Percentiles rank a stretch among this genome's conserved stretches.
Conservation (phyloP, 331 rosid species). For the Cydonia oblonga region DNA sequence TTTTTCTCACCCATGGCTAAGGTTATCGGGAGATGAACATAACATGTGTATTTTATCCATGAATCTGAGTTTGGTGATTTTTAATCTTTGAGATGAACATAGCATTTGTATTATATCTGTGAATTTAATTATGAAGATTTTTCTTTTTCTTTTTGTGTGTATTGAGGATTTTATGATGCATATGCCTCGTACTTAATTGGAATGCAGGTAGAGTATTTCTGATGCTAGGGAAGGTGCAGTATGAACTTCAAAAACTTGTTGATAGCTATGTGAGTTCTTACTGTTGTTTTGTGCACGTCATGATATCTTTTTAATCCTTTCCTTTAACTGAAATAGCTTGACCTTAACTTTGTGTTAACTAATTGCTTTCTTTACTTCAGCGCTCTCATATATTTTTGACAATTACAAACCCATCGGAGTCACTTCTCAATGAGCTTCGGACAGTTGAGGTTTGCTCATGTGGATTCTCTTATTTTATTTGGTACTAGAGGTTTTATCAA, state of each 20-base stretch:
- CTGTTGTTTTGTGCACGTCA: constrained; percentile 14
- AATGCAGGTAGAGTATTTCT: constrained; percentile 60
- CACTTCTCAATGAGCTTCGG: constrained; percentile 81
- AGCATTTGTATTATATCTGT: background rate
- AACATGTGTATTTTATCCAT: background rate
- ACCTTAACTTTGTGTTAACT: constrained; percentile 15
- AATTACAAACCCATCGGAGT: constrained; percentile 78
- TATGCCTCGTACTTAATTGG: constrained; percentile 21
- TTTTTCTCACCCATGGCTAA: background rate
- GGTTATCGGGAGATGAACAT: background rate
- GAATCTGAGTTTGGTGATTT: background rate
- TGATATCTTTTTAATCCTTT: background rate
- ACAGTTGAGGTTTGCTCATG: constrained; percentile 72
- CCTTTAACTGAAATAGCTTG: background rate
- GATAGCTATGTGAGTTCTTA: constrained; percentile 65
- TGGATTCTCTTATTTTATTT: background rate
- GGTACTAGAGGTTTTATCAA: background rate
- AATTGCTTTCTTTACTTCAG: constrained; percentile 35
- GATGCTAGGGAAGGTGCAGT: constrained; percentile 66
- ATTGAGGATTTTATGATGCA: constrained; percentile 19
- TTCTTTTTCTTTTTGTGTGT: background rate
- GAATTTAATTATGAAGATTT: background rate
- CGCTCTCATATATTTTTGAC: constrained; percentile 63
- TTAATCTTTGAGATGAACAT: background rate
- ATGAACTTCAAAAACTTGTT: constrained; percentile 69